A percentile compares a stretch with the other conserved stretches of the same genome.
These are phyloP conservation scores for Halenospora varia DNA, from an alignment of 495 filamentous ascomycete genomes.

Conservation along the genomic window DNA sequence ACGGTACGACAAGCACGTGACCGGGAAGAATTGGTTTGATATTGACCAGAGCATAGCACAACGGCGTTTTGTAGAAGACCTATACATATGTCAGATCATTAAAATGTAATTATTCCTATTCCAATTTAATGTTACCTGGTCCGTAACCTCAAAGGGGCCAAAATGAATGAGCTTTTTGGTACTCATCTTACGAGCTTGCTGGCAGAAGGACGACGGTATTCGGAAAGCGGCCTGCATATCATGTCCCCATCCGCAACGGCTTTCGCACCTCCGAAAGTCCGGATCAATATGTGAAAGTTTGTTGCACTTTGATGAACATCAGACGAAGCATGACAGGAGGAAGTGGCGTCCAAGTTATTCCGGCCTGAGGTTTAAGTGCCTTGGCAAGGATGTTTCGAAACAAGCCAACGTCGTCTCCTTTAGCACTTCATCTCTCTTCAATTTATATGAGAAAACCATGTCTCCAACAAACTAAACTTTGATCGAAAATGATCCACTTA, in stretches of 20 bases:
- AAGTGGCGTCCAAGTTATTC: not conserved
- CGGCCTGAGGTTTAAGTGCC: not conserved
- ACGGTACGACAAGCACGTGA: constrained; percentile 80
- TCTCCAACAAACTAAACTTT: not conserved
- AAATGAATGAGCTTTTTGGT: constrained; percentile 48
- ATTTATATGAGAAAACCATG: not conserved
- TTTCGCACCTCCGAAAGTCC: not conserved
- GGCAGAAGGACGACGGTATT: not conserved
- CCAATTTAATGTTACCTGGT: constrained; percentile 40
- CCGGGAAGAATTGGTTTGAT: constrained; percentile 92
- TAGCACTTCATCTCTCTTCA: not conserved
- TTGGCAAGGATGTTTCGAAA: not conserved
- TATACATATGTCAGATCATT: constrained; percentile 19
- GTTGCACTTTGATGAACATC: not conserved
- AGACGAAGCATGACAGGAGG: not conserved
- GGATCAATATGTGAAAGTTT: not conserved
- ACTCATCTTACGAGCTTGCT: constrained; percentile 4
- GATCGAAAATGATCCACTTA: not conserved
- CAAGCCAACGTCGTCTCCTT: not conserved
- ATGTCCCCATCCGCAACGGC: constrained; percentile 2
- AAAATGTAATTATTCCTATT: not conserved
- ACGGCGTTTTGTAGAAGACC: constrained; percentile 82
- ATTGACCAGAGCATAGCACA: constrained; percentile 85
- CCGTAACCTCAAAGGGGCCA: constrained; percentile 60
- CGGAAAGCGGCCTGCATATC: constrained; percentile 4